A percentile compares a stretch with the other conserved stretches of the same genome.
Conservation (phyloP, 768 basidiomycete species). For the Candolleomyces aberdarensis region DNA sequence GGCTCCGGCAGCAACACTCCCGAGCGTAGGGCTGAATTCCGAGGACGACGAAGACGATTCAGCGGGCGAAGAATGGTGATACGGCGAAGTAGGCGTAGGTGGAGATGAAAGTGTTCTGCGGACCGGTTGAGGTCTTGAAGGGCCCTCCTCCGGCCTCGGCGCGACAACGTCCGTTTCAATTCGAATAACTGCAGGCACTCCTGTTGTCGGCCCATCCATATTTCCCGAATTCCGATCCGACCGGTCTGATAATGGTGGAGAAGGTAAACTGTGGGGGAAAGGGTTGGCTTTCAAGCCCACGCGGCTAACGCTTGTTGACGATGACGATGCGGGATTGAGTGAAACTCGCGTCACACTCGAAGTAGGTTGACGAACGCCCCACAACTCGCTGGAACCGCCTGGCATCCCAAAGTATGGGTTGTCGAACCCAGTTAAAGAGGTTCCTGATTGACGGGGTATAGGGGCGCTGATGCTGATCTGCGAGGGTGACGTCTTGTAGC, state of each 20-base stretch:
- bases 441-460: constrained; percentile 27
- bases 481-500: neutral
- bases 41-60: constrained; percentile 14
- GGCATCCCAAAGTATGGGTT: constrained; percentile 10
- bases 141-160: constrained; percentile 6
- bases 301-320: constrained; percentile 1
- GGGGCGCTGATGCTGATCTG: constrained; percentile 30
- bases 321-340: constrained; percentile 1
- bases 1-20: constrained; percentile 14
- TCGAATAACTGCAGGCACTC: constrained; percentile 20
- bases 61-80: constrained; percentile 19
- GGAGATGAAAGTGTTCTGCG: constrained; percentile 23
- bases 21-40: constrained; percentile 14
- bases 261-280: neutral
- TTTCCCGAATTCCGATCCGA: neutral
- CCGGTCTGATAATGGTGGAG: neutral
- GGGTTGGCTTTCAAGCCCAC: neutral
- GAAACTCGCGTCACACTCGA: constrained; percentile 7
- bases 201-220: neutral
- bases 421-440: constrained; percentile 32
- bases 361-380: constrained; percentile 19
- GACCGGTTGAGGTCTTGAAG: constrained; percentile 18
- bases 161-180: constrained; percentile 11
- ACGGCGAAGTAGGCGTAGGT: constrained; percentile 16
- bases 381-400: constrained; percentile 3